Conservation (phyloP, 164 flowering plant species). For the Akebia trifoliata region DNA sequence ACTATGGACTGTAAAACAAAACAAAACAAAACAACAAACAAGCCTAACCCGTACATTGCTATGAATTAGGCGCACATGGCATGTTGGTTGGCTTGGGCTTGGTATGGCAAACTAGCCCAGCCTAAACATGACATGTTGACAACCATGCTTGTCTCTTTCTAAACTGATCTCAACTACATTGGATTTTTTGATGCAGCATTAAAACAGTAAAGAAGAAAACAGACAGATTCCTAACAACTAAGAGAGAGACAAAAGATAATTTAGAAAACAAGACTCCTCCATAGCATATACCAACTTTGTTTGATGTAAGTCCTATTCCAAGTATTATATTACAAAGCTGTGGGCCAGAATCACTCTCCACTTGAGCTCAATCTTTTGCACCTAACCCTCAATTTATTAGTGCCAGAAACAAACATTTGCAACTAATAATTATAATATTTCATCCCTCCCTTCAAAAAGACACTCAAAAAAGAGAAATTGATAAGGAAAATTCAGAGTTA, state of each 20-base stretch:
- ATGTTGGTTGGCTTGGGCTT: not conserved
- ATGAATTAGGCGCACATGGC: no score
- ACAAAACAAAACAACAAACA: not conserved
- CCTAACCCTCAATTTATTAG: constrained; percentile 11
- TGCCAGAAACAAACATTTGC: constrained; percentile 3
- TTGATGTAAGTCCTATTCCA: no score
- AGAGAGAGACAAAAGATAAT: not conserved
- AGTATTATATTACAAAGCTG: not conserved
- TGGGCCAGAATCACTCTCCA: not conserved
- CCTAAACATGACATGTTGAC: not conserved
- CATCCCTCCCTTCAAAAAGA: not conserved
- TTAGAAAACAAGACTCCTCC: not conserved
- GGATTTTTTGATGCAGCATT: not conserved
- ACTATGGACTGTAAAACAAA: not conserved
- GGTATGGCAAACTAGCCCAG: not conserved
- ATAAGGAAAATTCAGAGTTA: no score
- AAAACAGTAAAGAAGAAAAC: not conserved
- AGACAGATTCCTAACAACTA: not conserved
- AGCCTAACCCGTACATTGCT: not conserved
- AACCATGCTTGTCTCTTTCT: not conserved
- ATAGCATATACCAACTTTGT: not conserved
- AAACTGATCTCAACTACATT: not conserved
- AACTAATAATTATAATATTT: not conserved
- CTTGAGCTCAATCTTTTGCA: not conserved
- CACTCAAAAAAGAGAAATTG: no score